These are phyloP conservation scores for Chaetomium globosum DNA, from an alignment of 2,329 filamentous ascomycete species.

Conservation along the genomic window DNA sequence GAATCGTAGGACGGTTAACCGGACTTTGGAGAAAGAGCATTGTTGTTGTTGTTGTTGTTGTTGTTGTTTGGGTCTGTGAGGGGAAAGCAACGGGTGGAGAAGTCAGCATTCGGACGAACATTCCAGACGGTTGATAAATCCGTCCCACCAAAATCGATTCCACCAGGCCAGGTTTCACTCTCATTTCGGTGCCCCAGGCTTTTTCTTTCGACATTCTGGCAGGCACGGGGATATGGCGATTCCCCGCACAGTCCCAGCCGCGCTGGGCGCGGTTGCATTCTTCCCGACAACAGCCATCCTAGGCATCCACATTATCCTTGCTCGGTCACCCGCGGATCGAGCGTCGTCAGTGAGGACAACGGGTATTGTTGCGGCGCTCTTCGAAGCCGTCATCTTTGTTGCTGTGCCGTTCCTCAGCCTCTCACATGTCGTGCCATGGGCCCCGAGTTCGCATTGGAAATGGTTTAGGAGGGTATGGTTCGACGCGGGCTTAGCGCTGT, in stretches of 20 bases:
- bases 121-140: slow-evolving; percentile 11
- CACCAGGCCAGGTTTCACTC: slow-evolving; percentile 10
- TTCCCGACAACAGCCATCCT: slow-evolving; percentile 47
- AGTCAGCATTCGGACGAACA: background rate
- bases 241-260: slow-evolving; percentile 42
- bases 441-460: slow-evolving; percentile 30
- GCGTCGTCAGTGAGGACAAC: slow-evolving; percentile 42
- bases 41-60: background rate
- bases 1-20: background rate
- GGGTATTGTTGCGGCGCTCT: slow-evolving; percentile 45
- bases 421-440: slow-evolving; percentile 39
- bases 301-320: slow-evolving; percentile 48
- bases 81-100: slow-evolving; percentile 6
- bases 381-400: slow-evolving; percentile 46
- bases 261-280: slow-evolving; percentile 44
- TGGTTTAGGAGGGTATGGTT: slow-evolving; percentile 44
- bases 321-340: slow-evolving; percentile 40
- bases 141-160: slow-evolving; percentile 5
- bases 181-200: slow-evolving; percentile 17
- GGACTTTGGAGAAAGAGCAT: background rate
- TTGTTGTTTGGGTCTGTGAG: background rate
- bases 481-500: slow-evolving; percentile 45
- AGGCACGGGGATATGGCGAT: slow-evolving; percentile 41
- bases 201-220: slow-evolving; percentile 15
- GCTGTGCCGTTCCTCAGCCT: slow-evolving; percentile 42